These are phyloP conservation scores for Nannochloropsis gaditana DNA, from an alignment of 108 stramenopile genomes.

Conservation along the genomic window DNA sequence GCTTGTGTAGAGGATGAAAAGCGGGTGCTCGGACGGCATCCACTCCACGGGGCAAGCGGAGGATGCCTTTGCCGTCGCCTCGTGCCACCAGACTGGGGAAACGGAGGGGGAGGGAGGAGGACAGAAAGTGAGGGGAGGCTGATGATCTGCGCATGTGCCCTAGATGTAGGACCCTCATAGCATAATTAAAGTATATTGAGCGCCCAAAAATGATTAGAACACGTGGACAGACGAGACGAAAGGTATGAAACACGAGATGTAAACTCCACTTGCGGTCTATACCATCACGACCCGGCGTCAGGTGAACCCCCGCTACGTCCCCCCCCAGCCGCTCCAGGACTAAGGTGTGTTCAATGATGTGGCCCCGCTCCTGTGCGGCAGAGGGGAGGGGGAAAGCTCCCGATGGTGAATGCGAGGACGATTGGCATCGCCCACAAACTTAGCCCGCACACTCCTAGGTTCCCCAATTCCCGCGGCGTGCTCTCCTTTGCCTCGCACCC, in stretches of 20 bases:
- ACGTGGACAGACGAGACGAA: neutral
- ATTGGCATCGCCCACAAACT: too few species aligned
- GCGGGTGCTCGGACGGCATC: constrained; percentile 36
- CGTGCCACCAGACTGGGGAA: neutral
- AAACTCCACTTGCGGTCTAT: neutral
- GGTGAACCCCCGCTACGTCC: neutral
- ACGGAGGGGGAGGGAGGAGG: neutral
- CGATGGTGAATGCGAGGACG: neutral
- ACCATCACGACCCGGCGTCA: neutral
- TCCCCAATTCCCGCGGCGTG: too few species aligned
- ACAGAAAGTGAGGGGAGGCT: neutral
- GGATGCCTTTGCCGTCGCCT: neutral
- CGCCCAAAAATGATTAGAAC: too few species aligned
- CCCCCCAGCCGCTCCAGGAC: constrained; percentile 24
- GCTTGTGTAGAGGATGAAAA: constrained; percentile 45
- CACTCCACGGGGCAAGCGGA: constrained; percentile 22
- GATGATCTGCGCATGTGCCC: neutral
- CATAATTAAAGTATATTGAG: too few species aligned
- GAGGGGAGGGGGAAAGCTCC: neutral
- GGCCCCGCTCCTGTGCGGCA: constrained; percentile 14
- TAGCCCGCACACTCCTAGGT: too few species aligned
- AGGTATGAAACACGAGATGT: neutral
- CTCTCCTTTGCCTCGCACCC: too few species aligned
- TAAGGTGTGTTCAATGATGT: neutral
- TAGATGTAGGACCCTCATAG: too few species aligned